Base-by-base conservation (phyloP, 2,329 filamentous ascomycete species). In the Curvularia hawaiiensis region DNA sequence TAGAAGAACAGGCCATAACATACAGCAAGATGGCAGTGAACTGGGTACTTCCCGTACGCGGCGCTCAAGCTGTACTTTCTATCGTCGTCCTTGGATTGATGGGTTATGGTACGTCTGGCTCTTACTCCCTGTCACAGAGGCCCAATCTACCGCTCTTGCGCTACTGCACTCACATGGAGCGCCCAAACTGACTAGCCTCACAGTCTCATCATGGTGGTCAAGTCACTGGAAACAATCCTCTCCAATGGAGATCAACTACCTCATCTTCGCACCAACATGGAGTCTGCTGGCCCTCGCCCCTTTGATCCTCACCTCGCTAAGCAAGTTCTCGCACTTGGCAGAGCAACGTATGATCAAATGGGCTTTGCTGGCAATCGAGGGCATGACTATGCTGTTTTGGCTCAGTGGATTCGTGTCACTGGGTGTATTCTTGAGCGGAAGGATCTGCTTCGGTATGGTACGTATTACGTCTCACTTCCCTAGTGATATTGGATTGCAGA, bases 331-430 rank as follows among this genome's bases (percentile, higher is more conserved):
- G 3, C 59, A 61, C 46, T 16, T 67, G 18, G 50, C 62, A 2
- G 52, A 64, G 3, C 79, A 79, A 24, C 67, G 86, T 11, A 87
- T 88, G 67, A 86, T 91, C 75, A 84, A 83, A 51, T 62, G 66
- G 46, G 69, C 61, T 0, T 84, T 92, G 16, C 79, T 93, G 18
- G 87, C 69, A 1, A 81, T 91, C 31, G 90, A 96, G 69, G 81
- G 80, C 46, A 64, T 95, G 24, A 95, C 91, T 10, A 88, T 89
- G 78, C 82, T 96, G 55, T 96, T 96, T 80, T 97, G 92, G 92
- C 95, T 97, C 71, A 88, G 89, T 0, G 92, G 91, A 7, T 90
- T 92, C 68, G 88, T 96, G 64, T 91, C 91, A 0, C 77, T 93
- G 11, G 91, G 89, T 0, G 88, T 87, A 20, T 81, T 82, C 54